Conservation (phyloP, 176 grass and related monocot genomes). For the Triticum dicoccoides region DNA sequence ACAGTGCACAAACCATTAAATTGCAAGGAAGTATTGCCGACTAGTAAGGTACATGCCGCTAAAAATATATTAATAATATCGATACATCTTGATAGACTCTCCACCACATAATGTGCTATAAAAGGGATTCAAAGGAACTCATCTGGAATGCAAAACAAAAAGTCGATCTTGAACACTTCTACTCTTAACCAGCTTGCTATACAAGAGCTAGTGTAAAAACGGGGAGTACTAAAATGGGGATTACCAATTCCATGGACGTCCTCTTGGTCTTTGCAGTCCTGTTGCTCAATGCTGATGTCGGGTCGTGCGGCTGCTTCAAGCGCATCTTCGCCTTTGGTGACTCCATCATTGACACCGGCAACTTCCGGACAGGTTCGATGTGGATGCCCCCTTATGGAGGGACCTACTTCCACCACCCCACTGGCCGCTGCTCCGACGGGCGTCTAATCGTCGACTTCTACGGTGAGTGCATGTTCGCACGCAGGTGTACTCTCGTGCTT, state of each 20-base stretch:
- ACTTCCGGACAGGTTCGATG: conserved; percentile 11
- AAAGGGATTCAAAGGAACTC: no score
- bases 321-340: conserved; percentile 70
- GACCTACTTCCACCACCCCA: conserved; percentile 52
- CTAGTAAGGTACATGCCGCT: no score
- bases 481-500: not conserved
- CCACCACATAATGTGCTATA: no score
- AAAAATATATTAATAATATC: no score
- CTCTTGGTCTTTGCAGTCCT: not conserved
- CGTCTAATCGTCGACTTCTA: conserved; percentile 54
- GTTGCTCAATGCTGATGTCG: not conserved
- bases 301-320: conserved; percentile 35
- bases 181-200: no score
- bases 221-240: not conserved
- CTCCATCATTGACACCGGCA: conserved; percentile 69
- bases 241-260: not conserved
- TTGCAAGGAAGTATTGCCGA: no score
- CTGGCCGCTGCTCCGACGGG: conserved; percentile 53
- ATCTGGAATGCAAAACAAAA: no score
- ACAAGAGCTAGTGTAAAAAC: no score
- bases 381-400: conserved; percentile 48
- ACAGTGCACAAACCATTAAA: no score
- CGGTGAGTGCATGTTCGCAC: conserved; percentile 14
- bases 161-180: no score
- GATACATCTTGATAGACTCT: no score